Evolutionary conservation across 2,329 filamentous ascomycete species (phyloP), one percentile per base, ranked within the genome.

Genomic region (Arthrobotrys megalospora): DNA sequence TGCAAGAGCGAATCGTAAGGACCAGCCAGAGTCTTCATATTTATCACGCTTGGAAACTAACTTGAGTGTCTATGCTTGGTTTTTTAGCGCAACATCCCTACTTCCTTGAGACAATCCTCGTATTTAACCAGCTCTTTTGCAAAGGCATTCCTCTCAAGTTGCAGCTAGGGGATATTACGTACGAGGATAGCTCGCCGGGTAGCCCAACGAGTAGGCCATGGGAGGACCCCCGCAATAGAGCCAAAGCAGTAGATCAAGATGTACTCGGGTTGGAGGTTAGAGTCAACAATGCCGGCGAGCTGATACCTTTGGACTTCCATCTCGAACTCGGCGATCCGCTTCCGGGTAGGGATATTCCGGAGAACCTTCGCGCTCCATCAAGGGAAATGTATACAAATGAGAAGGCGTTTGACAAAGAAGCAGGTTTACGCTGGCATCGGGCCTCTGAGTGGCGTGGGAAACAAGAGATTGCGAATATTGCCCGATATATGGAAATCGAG

Each of bases 1-100:
- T 5, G 32, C 53, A 11, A 63, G 21, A 4, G 53, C 28, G 4
- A 70, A 70, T n/a, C 67, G 67, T 70, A 43, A 62, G 52, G 48
- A 47, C n/a, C 41, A 7, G 6, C 16, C 4, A 36, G 1, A 16
- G 0, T 2, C 16, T 6, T n/a, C 12, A 32, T 55, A 53, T 19
- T 3, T 7, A 28, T 47, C 8, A 55, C 4, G n/a, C n/a, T 28
- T 5, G 24, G 5, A 45, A 16, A 45, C 43, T 45, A 12, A 45
- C 43, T 16, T 16, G 12, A n/a, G n/a, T 45, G 7, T 12, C 16
- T 38, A 21, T 38, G 6, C 43, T 6, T n/a, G 8, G 2, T 12
- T 21, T 6, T 36, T 12, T 14, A 70, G 67, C 41, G 1, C n/a
- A 50, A 12, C 43, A 70, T 63, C 67, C 53, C 14, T 70, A 63